Evolutionary conservation across 129 eudicot species (phyloP), one percentile per base, ranked within the genome.

Genomic region (Escallonia herrerae): DNA sequence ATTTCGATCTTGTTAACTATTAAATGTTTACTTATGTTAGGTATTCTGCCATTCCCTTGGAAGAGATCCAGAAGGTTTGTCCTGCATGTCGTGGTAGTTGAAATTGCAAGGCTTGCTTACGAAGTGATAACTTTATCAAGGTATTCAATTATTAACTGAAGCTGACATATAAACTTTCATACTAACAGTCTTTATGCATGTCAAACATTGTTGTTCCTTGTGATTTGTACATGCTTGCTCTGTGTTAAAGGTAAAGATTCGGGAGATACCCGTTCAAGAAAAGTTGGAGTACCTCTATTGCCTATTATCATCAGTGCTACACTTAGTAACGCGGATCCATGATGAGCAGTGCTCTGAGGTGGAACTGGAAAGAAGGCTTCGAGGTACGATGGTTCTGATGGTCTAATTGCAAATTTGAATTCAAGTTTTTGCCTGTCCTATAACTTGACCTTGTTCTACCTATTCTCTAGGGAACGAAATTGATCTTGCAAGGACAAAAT

Each of bases 81-180:
- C 99, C 99, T 72, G 96, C 93, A 66, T 93, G 99, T 77, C 95
- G 99, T 56, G 95, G 93, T 68, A 81, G 71, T 60, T 93, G 99
- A 74, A 81, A 65, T 61, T 93, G 99, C 79, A 86, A 83, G 72
- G 77, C 81, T 65, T 93, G 99, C 75, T 77, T 86, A 68, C 84
- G 91, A 40, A 91, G 82, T 6, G 96, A 93, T 82, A 93, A 89
- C 76, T 70, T 93, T 52, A 81, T 93, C 54, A 89, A 89, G 88
- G 99, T 93, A 81, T 53, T n/a, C 43, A 65, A n/a, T 60, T 56
- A 58, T 64, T 64, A 41, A 46, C 67, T 56, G 6, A 4, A 22
- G 33, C 33, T 22, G 33, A 1, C 33, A 22, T 22, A 22, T 22
- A 22, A 22, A 22, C 33, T 22, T 22, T 22, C 33, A 22, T 22